Conservation (phyloP, 2,329 filamentous ascomycete genomes). For the Aspergillus nomiae region DNA sequence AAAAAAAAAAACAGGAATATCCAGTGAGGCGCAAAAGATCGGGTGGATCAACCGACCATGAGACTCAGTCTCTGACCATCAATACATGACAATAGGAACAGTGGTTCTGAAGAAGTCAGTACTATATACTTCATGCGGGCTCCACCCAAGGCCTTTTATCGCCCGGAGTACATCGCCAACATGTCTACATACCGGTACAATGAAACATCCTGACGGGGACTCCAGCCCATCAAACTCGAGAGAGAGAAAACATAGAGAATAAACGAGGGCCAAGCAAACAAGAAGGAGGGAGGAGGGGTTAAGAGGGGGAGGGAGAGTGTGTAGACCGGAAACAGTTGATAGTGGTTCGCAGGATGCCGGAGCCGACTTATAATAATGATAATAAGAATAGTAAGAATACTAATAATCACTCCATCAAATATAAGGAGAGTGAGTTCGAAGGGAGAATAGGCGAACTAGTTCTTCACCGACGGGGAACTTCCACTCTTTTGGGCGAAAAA, state of each 20-base stretch:
- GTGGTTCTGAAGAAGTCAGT: background rate
- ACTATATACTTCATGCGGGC: background rate
- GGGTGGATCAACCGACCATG: slow-evolving; percentile 17
- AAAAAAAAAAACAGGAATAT: background rate
- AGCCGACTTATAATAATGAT: background rate
- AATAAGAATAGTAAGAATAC: background rate
- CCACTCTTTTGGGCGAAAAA: background rate
- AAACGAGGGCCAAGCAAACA: background rate
- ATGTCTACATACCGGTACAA: background rate
- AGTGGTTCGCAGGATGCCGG: background rate
- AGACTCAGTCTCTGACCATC: background rate
- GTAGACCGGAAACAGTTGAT: too few relatives aligned
- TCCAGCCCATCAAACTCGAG: background rate
- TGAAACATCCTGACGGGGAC: background rate
- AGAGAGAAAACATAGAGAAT: background rate
- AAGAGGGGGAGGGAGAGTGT: background rate
- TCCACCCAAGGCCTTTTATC: background rate
- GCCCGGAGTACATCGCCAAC: background rate
- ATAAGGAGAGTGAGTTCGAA: background rate
- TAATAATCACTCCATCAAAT: background rate
- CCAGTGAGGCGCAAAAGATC: slow-evolving; percentile 8
- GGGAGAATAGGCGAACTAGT: background rate
- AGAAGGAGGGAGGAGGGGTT: background rate
- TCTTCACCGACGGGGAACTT: background rate
- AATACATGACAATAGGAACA: background rate